A percentile compares a stretch with the other conserved stretches of the same genome.
Conservation (phyloP, 202 grass and related monocot genomes). For the Digitaria exilis region DNA sequence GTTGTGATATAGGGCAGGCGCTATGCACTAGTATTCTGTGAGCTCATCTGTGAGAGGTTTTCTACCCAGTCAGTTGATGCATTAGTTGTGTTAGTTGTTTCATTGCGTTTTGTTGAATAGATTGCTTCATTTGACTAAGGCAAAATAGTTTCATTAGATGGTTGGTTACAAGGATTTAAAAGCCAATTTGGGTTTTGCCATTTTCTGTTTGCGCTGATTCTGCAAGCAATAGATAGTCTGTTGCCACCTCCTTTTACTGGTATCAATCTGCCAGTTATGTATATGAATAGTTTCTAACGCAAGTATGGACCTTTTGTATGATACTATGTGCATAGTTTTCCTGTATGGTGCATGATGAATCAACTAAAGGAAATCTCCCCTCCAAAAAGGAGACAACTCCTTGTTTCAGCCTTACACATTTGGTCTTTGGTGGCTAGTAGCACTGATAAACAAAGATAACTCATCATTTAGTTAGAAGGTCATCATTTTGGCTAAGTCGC, state of each 20-base stretch:
- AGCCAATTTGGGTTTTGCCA: constrained; percentile 4
- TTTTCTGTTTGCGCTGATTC: constrained; percentile 31
- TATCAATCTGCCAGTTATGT: neutral
- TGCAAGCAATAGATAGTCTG: neutral
- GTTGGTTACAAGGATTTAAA: constrained; percentile 15
- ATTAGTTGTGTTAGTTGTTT: neutral
- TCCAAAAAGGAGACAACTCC: neutral
- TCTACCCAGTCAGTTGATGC: neutral
- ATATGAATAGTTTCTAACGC: neutral
- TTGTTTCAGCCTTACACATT: neutral
- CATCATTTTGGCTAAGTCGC: neutral
- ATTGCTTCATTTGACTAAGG: constrained; percentile 29
- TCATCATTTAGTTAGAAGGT: neutral
- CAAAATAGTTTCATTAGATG: constrained; percentile 22
- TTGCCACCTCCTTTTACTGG: neutral
- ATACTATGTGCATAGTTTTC: neutral
- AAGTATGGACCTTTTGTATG: neutral
- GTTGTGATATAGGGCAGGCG: neutral
- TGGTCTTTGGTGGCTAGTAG: neutral
- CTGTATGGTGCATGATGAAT: neutral
- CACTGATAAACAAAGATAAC: neutral
- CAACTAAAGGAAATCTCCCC: neutral
- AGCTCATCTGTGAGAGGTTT: constrained; percentile 6
- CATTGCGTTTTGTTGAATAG: constrained; percentile 18
- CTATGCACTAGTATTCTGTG: neutral